Base-by-base conservation (phyloP, 768 basidiomycete genomes). In the Thelephora aurantiotincta region DNA sequence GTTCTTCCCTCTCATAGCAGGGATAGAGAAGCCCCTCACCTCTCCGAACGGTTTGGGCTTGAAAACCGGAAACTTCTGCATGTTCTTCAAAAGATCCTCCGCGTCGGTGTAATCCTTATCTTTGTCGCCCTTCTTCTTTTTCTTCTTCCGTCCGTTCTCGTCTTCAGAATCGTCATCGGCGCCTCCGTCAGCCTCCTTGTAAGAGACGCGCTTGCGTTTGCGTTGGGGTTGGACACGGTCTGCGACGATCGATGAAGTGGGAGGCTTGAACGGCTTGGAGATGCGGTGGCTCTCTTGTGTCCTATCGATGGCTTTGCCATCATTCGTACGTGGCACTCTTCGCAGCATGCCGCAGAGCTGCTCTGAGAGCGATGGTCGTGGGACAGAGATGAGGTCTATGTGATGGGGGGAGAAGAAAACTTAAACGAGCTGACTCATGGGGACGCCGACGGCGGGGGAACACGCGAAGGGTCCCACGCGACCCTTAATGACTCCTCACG, bases 151-250 rank as follows among this genome's bases (percentile, higher is more conserved):
- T 23, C 60, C 62, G 33, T 58, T 61, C 46, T 78, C 76, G 23
- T 70, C 65, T 50, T 85, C 80, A 0, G 69, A 67, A 50, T 77
- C 77, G 18, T 68, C 77, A 44, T 77, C 75, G 5, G 63, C 63
- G 30, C 57, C 69, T 38, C 71, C 77, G 51, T 77, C 70, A 3
- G 61, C 59, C 44, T 75, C 86, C 55, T 84, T 87, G 70, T 94
- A 94, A 0, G 83, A 88, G 19, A 91, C 79, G 11, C 86, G 79
- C 57, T 89, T 93, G 44, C 91, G 78, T 61, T 94, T 96, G 20
- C 91, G 74, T 53, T 71, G 71, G 0, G 80, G 82, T 54, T 82
- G 80, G 5, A 67, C 63, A 33, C 77, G 76, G 41, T 75, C 73
- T 18, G 70, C 54, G 11, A 66, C 56, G 23, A 67, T 54, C 5